Evolutionary conservation across 345 rosid species (phyloP).

Genomic region (Hibiscus mutabilis): DNA sequence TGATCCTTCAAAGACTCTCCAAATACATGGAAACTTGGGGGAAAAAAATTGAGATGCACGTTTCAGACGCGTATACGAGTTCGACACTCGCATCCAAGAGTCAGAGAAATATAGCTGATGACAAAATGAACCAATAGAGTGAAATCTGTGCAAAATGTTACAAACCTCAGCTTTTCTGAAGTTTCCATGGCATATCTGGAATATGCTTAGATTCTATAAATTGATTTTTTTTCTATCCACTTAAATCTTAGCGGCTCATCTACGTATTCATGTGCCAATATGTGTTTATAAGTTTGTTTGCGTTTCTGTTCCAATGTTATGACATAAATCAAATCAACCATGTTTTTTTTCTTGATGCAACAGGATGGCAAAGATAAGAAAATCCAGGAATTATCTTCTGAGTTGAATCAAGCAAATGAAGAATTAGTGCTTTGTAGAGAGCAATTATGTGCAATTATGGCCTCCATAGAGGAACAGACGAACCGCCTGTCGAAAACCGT

Average conservation of each 20-base stretch:
- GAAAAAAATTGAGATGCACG: not conserved
- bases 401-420: conserved; percentile 19
- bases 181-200: not conserved
- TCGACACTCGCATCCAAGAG: not conserved
- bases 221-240: not conserved
- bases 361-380: conserved; percentile 26
- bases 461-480: conserved; percentile 17
- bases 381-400: conserved; percentile 18
- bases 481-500: conserved; percentile 12
- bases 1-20: not conserved
- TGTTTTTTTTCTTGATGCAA: not conserved
- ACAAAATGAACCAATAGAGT: not conserved
- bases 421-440: conserved; percentile 15
- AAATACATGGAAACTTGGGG: not conserved
- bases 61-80: not conserved
- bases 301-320: not conserved
- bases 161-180: not conserved
- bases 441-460: conserved; percentile 13
- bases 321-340: conserved; percentile 4
- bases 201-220: not conserved
- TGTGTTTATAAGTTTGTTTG: not conserved
- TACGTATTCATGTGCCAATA: not conserved
- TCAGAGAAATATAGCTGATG: not conserved
- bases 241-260: not conserved
- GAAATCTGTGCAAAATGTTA: not conserved